Evolutionary conservation across 345 rosid species (phyloP).

Genomic region (Pseudoturritis turrita): DNA sequence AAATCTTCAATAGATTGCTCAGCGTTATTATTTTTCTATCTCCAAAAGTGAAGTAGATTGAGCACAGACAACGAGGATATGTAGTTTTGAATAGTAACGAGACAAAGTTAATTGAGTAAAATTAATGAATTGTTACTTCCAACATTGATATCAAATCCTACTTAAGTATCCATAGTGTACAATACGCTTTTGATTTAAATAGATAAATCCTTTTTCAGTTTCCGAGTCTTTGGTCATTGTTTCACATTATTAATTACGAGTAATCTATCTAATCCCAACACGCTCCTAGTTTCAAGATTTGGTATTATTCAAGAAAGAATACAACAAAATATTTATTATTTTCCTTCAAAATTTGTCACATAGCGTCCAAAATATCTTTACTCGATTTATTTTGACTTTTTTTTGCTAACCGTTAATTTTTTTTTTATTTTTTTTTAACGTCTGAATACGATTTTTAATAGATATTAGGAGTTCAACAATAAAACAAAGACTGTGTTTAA

Average conservation of each 20-base stretch:
- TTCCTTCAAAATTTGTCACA: not conserved
- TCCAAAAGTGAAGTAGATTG: constrained; percentile 3
- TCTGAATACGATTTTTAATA: too few relatives aligned
- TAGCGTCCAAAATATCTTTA: not conserved
- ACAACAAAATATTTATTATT: not conserved
- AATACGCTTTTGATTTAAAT: not conserved
- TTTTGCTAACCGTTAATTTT: not conserved
- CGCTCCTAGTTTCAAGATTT: constrained; percentile 30
- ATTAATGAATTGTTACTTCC: constrained; percentile 21
- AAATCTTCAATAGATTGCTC: constrained; percentile 3
- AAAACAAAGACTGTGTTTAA: too few relatives aligned
- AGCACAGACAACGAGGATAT: constrained; percentile 3
- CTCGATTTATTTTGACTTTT: not conserved
- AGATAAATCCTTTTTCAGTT: constrained; percentile 20
- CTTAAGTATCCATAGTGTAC: not conserved
- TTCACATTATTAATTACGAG: constrained; percentile 22
- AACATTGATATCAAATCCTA: constrained; percentile 34
- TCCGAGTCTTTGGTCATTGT: constrained; percentile 30
- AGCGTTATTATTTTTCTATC: not conserved
- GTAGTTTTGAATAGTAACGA: constrained; percentile 7
- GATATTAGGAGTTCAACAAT: too few relatives aligned
- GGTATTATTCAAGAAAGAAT: constrained; percentile 18
- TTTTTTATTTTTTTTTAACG: too few relatives aligned
- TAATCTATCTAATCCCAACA: constrained; percentile 28
- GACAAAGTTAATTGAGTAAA: not conserved